Conservation (phyloP, 1,139 yeast species). For the Arxiozyma bovina region DNA sequence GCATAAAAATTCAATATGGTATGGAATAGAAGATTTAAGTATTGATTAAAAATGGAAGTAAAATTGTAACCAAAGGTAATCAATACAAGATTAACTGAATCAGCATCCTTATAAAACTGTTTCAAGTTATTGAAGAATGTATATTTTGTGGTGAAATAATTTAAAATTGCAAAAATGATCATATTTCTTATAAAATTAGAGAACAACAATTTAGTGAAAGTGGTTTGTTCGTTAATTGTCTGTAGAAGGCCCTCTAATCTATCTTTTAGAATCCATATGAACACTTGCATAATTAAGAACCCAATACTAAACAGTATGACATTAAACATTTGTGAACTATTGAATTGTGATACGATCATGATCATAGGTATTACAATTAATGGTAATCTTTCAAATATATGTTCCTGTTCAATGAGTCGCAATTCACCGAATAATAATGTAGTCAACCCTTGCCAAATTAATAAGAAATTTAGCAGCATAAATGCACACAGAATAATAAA, state of each 20-base stretch:
- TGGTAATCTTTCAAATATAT: slow-evolving; percentile 58
- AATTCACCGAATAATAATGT: slow-evolving; percentile 62
- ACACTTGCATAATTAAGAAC: slow-evolving; percentile 52
- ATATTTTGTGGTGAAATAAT: slow-evolving; percentile 5
- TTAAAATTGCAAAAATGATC: slow-evolving; percentile 8
- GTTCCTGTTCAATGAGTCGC: slow-evolving; percentile 68
- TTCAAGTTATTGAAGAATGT: slow-evolving; percentile 1
- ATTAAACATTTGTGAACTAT: slow-evolving; percentile 47
- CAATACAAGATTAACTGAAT: not conserved
- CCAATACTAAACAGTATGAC: slow-evolving; percentile 33
- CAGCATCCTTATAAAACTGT: not conserved
- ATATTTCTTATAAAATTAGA: slow-evolving; percentile 28
- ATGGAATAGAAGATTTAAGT: slow-evolving; percentile 30
- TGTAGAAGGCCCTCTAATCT: slow-evolving; percentile 48
- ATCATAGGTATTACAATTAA: slow-evolving; percentile 59
- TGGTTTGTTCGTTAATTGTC: slow-evolving; percentile 31
- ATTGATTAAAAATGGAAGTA: slow-evolving; percentile 53
- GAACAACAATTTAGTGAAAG: slow-evolving; percentile 27
- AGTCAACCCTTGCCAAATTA: slow-evolving; percentile 28
- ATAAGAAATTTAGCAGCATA: slow-evolving; percentile 5
- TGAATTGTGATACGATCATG: slow-evolving; percentile 54
- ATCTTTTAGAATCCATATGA: slow-evolving; percentile 66
- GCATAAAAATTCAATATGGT: slow-evolving; percentile 52
- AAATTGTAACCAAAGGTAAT: slow-evolving; percentile 54
- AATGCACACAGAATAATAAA: slow-evolving; percentile 26